phyloP scores from a whole-genome alignment of 225 moss, liverwort and hornwort species.

The Marchantia polymorpha region DNA sequence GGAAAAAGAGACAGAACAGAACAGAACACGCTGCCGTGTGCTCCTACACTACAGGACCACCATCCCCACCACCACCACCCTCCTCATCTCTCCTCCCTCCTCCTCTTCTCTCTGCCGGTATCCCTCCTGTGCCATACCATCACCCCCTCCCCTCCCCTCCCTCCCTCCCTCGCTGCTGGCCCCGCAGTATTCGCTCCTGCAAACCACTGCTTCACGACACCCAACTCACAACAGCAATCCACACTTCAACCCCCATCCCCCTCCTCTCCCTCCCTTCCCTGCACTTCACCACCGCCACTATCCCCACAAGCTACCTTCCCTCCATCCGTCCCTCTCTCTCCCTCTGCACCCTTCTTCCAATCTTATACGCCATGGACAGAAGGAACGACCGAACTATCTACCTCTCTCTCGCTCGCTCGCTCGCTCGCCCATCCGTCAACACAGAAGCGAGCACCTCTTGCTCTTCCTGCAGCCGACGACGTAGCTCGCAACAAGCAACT shows the following conservation, averaged over 20 bases:
- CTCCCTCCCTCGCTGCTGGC: not conserved
- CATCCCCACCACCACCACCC: not conserved
- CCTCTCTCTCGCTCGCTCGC: too few relatives aligned
- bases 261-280: not conserved
- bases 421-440: too few relatives aligned
- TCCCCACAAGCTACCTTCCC: not conserved
- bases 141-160: not conserved
- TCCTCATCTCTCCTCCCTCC: not conserved
- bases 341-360: not conserved
- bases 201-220: not conserved
- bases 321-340: not conserved
- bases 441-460: too few relatives aligned
- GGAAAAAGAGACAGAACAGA: not conserved
- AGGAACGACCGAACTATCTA: too few relatives aligned
- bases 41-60: not conserved
- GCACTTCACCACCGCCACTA: not conserved
- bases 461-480: too few relatives aligned
- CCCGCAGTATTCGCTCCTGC: not conserved
- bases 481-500: too few relatives aligned
- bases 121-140: not conserved
- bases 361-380: not conserved
- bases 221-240: too few relatives aligned
- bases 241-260: too few relatives aligned
- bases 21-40: slow-evolving; percentile 14
- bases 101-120: not conserved